These are phyloP conservation scores for Dactylellina leptospora DNA, from an alignment of 2,329 filamentous ascomycete species.

Conservation along the genomic window DNA sequence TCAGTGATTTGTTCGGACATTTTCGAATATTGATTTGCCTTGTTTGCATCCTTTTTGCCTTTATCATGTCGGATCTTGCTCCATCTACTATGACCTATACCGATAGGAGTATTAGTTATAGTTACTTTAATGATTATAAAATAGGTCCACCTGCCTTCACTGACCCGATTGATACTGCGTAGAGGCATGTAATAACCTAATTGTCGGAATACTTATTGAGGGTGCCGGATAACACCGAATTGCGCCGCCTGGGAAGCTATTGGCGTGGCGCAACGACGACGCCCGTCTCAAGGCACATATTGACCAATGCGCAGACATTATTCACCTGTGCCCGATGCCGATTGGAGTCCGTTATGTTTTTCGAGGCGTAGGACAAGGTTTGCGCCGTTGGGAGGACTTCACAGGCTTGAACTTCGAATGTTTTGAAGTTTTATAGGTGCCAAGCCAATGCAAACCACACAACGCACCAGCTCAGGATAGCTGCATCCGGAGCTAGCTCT, in stretches of 20 bases:
- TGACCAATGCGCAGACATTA: constrained; percentile 27
- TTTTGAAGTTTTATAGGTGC: constrained; percentile 48
- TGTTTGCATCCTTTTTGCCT: constrained; percentile 81
- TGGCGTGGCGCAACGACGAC: not conserved
- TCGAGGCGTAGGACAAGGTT: too few species aligned
- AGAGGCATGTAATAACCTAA: constrained; percentile 31
- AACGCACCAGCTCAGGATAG: constrained; percentile 41
- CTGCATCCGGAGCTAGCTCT: constrained; percentile 47
- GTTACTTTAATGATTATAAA: constrained; percentile 55
- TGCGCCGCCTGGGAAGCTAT: not conserved
- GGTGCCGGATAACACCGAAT: constrained; percentile 5
- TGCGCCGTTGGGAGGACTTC: too few species aligned
- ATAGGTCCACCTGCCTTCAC: constrained; percentile 38
- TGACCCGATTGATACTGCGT: constrained; percentile 47
- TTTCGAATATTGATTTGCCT: constrained; percentile 73
- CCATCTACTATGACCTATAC: constrained; percentile 84
- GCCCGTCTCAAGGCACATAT: constrained; percentile 18
- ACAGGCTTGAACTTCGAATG: too few species aligned
- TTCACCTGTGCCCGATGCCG: not conserved
- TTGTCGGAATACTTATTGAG: not conserved
- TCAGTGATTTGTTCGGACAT: constrained; percentile 75
- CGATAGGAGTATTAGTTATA: constrained; percentile 58
- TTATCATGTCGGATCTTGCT: constrained; percentile 97
- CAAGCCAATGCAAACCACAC: constrained; percentile 47
- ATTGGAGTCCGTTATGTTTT: too few species aligned